Evolutionary conservation across 495 filamentous ascomycete genomes (phyloP).

Genomic region (Hypoxylon subgilvum): DNA sequence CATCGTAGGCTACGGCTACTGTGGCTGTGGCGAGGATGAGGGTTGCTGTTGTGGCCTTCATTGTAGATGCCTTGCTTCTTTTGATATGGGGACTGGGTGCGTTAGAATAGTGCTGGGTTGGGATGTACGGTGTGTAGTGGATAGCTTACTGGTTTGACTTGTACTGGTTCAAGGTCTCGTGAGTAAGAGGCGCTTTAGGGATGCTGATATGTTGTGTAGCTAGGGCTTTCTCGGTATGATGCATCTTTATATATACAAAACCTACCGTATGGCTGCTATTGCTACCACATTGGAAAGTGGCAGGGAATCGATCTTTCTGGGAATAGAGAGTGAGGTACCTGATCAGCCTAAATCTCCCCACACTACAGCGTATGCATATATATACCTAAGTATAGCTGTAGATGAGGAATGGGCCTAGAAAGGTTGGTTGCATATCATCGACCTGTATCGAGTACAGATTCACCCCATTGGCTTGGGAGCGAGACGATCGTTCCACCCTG

Average conservation of each 20-base stretch:
- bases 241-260: no score
- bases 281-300: no score
- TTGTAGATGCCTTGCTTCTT: neutral
- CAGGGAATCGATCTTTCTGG: no score
- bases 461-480: neutral
- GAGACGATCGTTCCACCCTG: neutral
- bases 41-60: neutral
- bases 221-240: no score
- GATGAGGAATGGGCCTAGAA: no score
- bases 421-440: neutral
- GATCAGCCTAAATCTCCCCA: constrained; percentile 2
- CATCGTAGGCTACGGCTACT: neutral
- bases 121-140: neutral
- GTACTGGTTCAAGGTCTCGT: no score
- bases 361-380: neutral
- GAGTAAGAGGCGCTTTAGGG: no score
- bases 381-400: neutral
- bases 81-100: no score
- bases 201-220: no score
- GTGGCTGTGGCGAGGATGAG: neutral
- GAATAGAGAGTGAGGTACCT: no score
- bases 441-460: neutral
- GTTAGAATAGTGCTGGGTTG: neutral
- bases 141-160: neutral
- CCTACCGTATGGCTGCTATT: no score